phyloP scores from a whole-genome alignment of 176 grass and related monocot genomes.

The Metroxylon sagu region DNA sequence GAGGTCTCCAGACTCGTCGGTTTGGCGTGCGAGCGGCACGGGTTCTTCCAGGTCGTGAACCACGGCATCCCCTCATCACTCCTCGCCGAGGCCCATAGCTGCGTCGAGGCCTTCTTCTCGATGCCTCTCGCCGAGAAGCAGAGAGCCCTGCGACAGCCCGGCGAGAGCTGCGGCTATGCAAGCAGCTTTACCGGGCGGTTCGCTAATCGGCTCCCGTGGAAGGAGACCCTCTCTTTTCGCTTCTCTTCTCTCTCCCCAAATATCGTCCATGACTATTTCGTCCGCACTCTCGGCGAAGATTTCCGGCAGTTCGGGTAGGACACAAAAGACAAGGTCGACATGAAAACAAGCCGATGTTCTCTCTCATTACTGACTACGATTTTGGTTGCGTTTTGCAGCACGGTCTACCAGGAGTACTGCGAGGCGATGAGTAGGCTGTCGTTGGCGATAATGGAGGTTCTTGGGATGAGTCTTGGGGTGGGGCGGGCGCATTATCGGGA shows the following conservation, averaged over 20 bases:
- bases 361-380: neutral
- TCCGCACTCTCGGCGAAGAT: conserved; percentile 33
- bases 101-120: conserved; percentile 69
- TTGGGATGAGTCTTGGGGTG: conserved; percentile 56
- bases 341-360: too few species aligned
- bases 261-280: conserved; percentile 51
- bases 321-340: too few species aligned
- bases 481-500: conserved; percentile 33
- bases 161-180: conserved; percentile 86
- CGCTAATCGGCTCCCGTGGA: conserved; percentile 80
- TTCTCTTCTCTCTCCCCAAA: conserved; percentile 18
- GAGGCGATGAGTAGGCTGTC: conserved; percentile 66
- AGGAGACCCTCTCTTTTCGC: conserved; percentile 83
- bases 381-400: conserved; percentile 19
- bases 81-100: conserved; percentile 48
- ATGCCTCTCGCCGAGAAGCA: conserved; percentile 69
- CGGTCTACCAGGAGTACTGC: conserved; percentile 57
- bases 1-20: conserved; percentile 30
- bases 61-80: conserved; percentile 63
- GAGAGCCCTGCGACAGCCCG: conserved; percentile 47
- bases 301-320: conserved; percentile 43
- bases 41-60: conserved; percentile 91
- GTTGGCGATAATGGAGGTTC: conserved; percentile 77
- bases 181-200: conserved; percentile 91
- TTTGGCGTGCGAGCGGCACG: conserved; percentile 51